These are phyloP conservation scores for Xylariaceae sp. DNA, from an alignment of 2,329 filamentous ascomycete species.

Conservation along the genomic window DNA sequence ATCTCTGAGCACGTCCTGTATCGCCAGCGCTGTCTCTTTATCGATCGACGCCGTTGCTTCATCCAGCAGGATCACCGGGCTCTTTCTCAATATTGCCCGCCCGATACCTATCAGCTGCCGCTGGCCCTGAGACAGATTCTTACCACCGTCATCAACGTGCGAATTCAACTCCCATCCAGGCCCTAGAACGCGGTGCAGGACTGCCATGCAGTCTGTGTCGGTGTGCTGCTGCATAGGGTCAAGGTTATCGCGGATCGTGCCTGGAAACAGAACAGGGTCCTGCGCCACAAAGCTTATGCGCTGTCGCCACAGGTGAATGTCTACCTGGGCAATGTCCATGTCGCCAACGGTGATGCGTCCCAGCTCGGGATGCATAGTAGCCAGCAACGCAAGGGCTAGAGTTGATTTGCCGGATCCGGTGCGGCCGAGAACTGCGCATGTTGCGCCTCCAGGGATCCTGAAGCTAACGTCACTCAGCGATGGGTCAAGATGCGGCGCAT, in stretches of 20 bases:
- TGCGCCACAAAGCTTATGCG: conserved; percentile 61
- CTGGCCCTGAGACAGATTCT: conserved; percentile 60
- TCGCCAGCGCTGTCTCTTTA: conserved; percentile 50
- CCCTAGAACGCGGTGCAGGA: conserved; percentile 58
- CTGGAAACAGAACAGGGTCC: conserved; percentile 58
- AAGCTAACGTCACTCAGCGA: conserved; percentile 67
- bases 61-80: conserved; percentile 59
- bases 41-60: conserved; percentile 64
- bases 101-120: conserved; percentile 59
- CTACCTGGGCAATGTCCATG: conserved; percentile 47
- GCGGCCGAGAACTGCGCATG: conserved; percentile 68
- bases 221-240: conserved; percentile 61
- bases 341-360: conserved; percentile 52
- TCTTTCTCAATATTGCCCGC: conserved; percentile 54
- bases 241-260: conserved; percentile 58
- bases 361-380: conserved; percentile 46
- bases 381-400: conserved; percentile 54
- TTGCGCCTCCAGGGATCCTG: conserved; percentile 62
- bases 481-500: conserved; percentile 72
- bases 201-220: conserved; percentile 43
- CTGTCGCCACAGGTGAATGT: conserved; percentile 52
- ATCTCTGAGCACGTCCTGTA: conserved; percentile 53
- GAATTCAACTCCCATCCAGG: conserved; percentile 42
- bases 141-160: conserved; percentile 55
- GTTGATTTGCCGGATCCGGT: conserved; percentile 89